Evolutionary conservation across 306 rosid genomes (phyloP), one percentile per base, ranked within the genome.

Genomic region (Abrus precatorius): DNA sequence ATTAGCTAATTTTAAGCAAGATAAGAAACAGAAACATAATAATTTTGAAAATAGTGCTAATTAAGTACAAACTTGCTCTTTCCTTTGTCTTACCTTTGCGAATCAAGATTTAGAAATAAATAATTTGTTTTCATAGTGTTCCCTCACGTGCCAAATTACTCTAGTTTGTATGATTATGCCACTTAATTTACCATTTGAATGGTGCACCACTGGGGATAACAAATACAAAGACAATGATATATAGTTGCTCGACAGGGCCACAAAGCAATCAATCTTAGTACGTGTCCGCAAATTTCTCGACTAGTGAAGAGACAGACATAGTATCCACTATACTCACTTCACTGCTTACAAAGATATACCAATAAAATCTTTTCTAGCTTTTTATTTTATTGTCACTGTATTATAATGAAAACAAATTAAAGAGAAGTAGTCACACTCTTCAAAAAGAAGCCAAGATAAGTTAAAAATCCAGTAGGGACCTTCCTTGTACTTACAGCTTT

Each of bases 201-300:
- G 75, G 80, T 77, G 76, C 85, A 75, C 85, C 13, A 32, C 7
- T 45, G 34, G 7, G 50, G 56, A 71, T 70, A 67, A 30, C 59
- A 54, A 55, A 81, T 54, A 49, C 48, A 38, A 38, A 72, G 74
- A 30, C 5, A 61, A 44, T n/a, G 65, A 59, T 70, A 63, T 36
- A 73, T 59, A 57, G 72, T 45, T 69, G 72, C 66, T 13, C 12
- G 53, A 44, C 72, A 56, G 54, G 82, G 56, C 80, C 85, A 85
- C 69, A 43, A 49, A 61, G 49, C 63, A 57, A 81, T 81, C 79
- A 85, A 72, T 81, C 64, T 45, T 3, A 70, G 32, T 76, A 55
- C 11, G 3, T 41, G 30, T 69, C 84, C 75, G 59, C 74, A 82
- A 82, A 59, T 82, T 72, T 68, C 75, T 85, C 75, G 45, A 73